Evolutionary conservation across 305 asterid species (phyloP), one percentile per base, ranked within the genome.

Genomic region (Withania somnifera): DNA sequence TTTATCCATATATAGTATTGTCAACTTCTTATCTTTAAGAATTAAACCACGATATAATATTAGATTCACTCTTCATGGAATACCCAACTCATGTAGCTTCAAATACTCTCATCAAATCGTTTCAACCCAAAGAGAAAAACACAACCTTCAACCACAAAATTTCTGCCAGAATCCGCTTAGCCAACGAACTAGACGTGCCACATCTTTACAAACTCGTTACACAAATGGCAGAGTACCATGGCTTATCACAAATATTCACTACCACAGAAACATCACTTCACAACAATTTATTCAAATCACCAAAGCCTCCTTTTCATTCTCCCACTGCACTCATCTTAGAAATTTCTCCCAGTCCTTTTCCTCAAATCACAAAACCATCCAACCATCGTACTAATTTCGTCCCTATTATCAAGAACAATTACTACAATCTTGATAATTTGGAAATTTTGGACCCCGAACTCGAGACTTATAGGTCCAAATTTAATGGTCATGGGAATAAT

Each of bases 181-280:
- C 86, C 13, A 79, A 60, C 0, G 51, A 79, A 50, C 2, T 69
- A 10, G 86, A 83, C 47, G 67, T 58, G 15, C 83, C 86, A 28
- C 77, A 42, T 56, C 86, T 83, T 57, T 77, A 83, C 83, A 79
- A 83, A 67, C 86, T 83, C 22, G 53, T 83, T 2, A 57, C 75
- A 36, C 81, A 79, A 19, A 40, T 79, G 79, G 83, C 83, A 57
- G 45, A 67, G 10, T 79, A 36, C 67, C 86, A 83, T 83, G 77
- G 68, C 26, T 26, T 79, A 20, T 36, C 83, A 45, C 19, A 63
- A 22, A 38, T 63, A 6, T 79, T 79, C 69, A 52, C 79, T 2
- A 77, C 83, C 7, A 79, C 83, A 6, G 68, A 79, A 22, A 11
- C 86, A 53, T 83, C 86, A 14, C 54, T 79, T 32, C 11, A 78